Percentiles rank a stretch among this genome's conserved stretches.
Conservation (phyloP, 106 monocot species). For the Phalaenopsis aphrodite region DNA sequence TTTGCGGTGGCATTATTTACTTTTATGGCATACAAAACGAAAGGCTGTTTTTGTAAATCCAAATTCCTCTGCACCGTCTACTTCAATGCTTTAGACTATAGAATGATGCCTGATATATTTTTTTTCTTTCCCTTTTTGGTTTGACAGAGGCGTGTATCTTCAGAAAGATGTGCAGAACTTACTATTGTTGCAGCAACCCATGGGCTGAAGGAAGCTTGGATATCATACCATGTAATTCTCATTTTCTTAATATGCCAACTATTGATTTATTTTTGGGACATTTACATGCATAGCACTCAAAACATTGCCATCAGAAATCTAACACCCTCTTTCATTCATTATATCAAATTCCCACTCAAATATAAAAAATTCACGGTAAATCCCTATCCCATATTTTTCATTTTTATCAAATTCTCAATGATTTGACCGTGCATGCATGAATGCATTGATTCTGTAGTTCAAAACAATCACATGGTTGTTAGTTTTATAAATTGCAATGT, state of each 20-base stretch:
- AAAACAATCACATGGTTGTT: too few relatives aligned
- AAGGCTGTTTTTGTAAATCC: neutral
- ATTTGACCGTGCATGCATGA: too few relatives aligned
- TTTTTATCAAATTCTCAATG: too few relatives aligned
- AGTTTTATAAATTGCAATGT: too few relatives aligned
- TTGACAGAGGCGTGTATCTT: constrained; percentile 45
- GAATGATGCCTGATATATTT: neutral
- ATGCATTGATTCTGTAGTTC: too few relatives aligned
- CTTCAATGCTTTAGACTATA: neutral
- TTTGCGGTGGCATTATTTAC: neutral
- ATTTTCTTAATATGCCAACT: neutral
- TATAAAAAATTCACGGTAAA: too few relatives aligned
- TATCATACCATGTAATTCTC: constrained; percentile 76
- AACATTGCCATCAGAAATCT: too few relatives aligned
- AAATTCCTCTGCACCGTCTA: neutral
- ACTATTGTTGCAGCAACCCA: constrained; percentile 84
- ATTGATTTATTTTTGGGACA: neutral
- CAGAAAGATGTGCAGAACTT: constrained; percentile 82
- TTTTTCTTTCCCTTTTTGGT: too few relatives aligned
- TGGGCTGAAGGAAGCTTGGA: constrained; percentile 96
- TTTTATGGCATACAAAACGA: neutral
- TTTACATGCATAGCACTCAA: too few relatives aligned
- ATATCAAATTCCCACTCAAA: too few relatives aligned
- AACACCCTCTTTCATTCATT: too few relatives aligned
- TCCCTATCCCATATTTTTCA: too few relatives aligned